Conservation (phyloP, 139 green algal genomes). For the Diplosphaera chodatii region DNA sequence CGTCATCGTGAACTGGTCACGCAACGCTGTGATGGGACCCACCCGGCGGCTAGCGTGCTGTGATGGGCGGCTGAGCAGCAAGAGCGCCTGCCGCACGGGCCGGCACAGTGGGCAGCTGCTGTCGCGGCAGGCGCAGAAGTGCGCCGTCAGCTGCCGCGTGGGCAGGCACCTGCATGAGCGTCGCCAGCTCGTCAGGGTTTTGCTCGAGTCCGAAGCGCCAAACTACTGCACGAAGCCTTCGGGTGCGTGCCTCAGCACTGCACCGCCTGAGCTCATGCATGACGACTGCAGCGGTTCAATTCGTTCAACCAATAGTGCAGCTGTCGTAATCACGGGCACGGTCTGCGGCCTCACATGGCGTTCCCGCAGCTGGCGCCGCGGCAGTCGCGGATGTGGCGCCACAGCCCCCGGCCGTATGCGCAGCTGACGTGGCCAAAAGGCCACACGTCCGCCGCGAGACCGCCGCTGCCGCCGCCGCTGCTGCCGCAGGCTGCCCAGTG, state of each 20-base stretch:
- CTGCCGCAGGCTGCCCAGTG: background rate
- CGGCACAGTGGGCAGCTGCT: background rate
- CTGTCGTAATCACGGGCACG: no score
- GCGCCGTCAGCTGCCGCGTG: background rate
- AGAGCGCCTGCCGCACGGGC: background rate
- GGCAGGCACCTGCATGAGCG: background rate
- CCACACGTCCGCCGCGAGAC: background rate
- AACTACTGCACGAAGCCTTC: no score
- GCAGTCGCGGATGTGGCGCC: background rate
- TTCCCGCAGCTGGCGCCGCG: background rate
- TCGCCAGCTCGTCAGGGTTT: no score
- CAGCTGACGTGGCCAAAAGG: background rate
- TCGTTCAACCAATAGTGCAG: no score
- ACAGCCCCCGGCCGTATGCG: background rate
- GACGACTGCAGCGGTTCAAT: no score
- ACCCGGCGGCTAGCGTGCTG: no score
- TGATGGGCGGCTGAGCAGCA: background rate
- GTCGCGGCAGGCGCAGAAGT: background rate
- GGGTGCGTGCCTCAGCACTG: no score
- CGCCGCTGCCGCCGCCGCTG: no score
- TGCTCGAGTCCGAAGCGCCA: no score
- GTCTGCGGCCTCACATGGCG: background rate
- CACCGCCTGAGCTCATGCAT: no score
- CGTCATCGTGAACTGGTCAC: no score
- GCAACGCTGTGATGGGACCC: no score